These are phyloP conservation scores for Beauveria medogensis DNA, from an alignment of 2,329 filamentous ascomycete species.

Conservation along the genomic window DNA sequence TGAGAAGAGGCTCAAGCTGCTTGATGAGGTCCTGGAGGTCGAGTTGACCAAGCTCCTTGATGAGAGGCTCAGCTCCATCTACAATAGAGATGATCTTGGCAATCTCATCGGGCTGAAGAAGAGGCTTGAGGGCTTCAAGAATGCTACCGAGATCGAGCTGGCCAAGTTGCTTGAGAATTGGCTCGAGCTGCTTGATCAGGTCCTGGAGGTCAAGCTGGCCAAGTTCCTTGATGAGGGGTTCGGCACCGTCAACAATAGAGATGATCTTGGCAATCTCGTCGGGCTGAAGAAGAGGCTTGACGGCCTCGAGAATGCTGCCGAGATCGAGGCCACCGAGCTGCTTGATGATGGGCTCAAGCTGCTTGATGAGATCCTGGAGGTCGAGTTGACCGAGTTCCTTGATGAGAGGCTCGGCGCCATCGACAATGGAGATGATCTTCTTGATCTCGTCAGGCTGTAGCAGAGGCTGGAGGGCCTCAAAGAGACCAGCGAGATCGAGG, in stretches of 20 bases:
- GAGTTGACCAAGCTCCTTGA: conserved; percentile 21
- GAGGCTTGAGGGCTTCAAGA: conserved; percentile 12
- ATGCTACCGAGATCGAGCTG: conserved; percentile 15
- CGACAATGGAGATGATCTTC: conserved; percentile 19
- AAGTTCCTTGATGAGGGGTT: conserved; percentile 4
- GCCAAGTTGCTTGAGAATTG: conserved; percentile 18
- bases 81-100: conserved; percentile 20
- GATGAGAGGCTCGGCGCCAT: conserved; percentile 23
- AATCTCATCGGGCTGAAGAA: conserved; percentile 20
- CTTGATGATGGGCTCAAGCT: conserved; percentile 15
- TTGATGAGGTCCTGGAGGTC: conserved; percentile 20
- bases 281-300: conserved; percentile 10
- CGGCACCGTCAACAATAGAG: conserved; percentile 5
- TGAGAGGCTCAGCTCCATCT: conserved; percentile 22
- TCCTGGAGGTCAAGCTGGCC: conserved; percentile 12
- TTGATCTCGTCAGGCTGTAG: conserved; percentile 21
- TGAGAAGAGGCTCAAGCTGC: conserved; percentile 15
- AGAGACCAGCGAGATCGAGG: conserved; percentile 24
- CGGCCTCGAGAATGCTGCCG: conserved; percentile 13
- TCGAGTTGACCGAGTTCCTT: conserved; percentile 22
- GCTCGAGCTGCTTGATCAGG: conserved; percentile 20
- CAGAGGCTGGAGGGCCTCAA: conserved; percentile 22
- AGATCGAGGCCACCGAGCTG: conserved; percentile 11
- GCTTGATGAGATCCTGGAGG: conserved; percentile 18
- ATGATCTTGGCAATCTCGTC: conserved; percentile 13